A percentile compares a stretch with the other conserved stretches of the same genome.
Evolutionary conservation across 192 early-diverging fungal genomes (phyloP).

Genomic region (Coemansia sp.): DNA sequence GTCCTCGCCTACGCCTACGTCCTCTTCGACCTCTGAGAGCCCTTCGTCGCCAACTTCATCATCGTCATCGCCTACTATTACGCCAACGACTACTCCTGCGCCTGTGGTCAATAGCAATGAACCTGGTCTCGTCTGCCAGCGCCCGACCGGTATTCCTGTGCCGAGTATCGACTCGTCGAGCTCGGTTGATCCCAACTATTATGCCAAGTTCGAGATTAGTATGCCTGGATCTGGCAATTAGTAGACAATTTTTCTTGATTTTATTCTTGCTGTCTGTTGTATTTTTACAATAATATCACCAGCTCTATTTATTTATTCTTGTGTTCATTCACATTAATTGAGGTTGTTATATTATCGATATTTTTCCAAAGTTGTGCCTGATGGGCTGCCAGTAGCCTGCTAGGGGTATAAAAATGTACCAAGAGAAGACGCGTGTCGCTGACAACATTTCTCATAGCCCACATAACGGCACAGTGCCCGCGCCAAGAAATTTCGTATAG

Average conservation of each 20-base stretch:
- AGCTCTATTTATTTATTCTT: background rate
- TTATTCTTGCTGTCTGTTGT: background rate
- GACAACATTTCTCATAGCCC: background rate
- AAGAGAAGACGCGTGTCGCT: background rate
- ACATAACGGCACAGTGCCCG: too few relatives aligned
- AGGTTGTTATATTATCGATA: too few relatives aligned
- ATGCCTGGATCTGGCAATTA: background rate
- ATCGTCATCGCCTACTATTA: background rate
- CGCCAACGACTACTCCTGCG: conserved; percentile 2
- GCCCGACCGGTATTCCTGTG: background rate
- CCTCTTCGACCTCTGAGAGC: background rate
- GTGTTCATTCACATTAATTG: too few relatives aligned
- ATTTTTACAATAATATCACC: background rate
- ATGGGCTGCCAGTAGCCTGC: background rate
- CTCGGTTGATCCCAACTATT: background rate
- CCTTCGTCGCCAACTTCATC: background rate
- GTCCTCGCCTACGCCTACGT: background rate
- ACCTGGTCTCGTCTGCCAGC: background rate
- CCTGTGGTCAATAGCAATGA: conserved; percentile 11
- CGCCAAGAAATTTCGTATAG: too few relatives aligned
- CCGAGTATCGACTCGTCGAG: background rate
- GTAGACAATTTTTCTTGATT: background rate
- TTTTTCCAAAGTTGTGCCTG: background rate
- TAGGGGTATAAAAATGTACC: background rate
- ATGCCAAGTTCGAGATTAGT: conserved; percentile 6